Conservation (phyloP, 306 rosid species). For the Cucurbita moschata region DNA sequence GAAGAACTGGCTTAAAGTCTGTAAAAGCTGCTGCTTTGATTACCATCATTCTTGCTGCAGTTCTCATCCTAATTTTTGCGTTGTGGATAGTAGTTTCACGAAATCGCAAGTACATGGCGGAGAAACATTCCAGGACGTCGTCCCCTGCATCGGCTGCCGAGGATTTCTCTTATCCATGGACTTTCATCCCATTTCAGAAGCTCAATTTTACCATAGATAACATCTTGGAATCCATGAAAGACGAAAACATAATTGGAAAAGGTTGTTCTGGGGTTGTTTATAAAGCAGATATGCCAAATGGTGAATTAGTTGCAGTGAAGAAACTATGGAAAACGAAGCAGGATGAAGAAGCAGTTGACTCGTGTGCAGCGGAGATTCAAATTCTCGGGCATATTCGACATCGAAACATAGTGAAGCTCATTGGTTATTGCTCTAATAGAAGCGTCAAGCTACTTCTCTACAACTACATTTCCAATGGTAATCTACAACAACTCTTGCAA, state of each 20-base stretch:
- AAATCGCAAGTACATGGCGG: constrained; percentile 35
- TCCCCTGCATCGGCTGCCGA: constrained; percentile 47
- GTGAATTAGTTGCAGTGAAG: constrained; percentile 78
- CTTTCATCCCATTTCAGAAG: constrained; percentile 93
- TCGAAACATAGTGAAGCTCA: constrained; percentile 75
- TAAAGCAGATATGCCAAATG: constrained; percentile 67
- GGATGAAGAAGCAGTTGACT: constrained; percentile 74
- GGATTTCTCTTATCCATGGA: constrained; percentile 98
- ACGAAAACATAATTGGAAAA: constrained; percentile 80
- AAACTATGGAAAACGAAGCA: constrained; percentile 84
- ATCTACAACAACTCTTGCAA: constrained; percentile 70
- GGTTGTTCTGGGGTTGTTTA: constrained; percentile 87
- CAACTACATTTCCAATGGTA: constrained; percentile 84
- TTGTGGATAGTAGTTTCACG: constrained; percentile 56
- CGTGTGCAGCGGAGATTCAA: constrained; percentile 91
- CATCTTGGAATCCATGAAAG: constrained; percentile 80
- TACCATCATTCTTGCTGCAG: constrained; percentile 39
- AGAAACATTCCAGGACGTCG: constrained; percentile 29
- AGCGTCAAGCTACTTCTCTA: constrained; percentile 89
- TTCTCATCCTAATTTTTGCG: constrained; percentile 49
- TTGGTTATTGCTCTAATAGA: constrained; percentile 85
- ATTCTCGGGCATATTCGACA: constrained; percentile 95
- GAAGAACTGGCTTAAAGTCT: constrained; percentile 40
- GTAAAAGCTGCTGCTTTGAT: constrained; percentile 53
- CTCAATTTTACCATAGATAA: constrained; percentile 62